phyloP scores from a whole-genome alignment of 129 eudicot genomes.

The Escallonia herrerae region DNA sequence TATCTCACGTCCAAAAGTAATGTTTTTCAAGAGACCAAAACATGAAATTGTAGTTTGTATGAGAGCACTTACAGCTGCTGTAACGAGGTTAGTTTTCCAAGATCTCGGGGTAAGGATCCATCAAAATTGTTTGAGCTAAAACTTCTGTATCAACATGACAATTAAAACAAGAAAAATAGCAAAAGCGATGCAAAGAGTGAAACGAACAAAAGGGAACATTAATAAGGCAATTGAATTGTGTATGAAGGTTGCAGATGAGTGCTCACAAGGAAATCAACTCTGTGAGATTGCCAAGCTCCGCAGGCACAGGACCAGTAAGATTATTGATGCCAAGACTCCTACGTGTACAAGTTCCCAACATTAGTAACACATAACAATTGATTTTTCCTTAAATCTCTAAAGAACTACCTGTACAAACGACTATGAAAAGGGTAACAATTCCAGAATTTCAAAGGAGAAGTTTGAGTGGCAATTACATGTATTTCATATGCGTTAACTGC shows the following conservation, averaged over 20 bases:
- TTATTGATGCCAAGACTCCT: conserved; percentile 76
- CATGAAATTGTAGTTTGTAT: background rate
- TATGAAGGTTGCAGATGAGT: background rate
- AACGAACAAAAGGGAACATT: too few relatives aligned
- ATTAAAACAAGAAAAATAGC: background rate
- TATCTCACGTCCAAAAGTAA: background rate
- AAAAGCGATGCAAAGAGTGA: background rate
- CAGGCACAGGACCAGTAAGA: conserved; percentile 53
- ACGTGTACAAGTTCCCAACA: conserved; percentile 3
- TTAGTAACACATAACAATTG: background rate
- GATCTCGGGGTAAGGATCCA: conserved; percentile 47
- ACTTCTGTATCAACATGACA: conserved; percentile 37
- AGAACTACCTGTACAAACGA: conserved; percentile 1
- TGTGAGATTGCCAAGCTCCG: conserved; percentile 56
- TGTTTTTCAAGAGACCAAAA: too few relatives aligned
- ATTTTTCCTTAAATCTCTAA: background rate
- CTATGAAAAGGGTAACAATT: too few relatives aligned
- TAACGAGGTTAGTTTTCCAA: conserved; percentile 55
- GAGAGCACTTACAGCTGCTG: conserved; percentile 51
- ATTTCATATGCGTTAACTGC: conserved; percentile 48
- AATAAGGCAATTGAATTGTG: background rate
- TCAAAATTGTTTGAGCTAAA: conserved; percentile 54
- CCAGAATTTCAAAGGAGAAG: background rate
- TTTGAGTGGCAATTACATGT: conserved; percentile 34
- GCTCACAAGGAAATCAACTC: conserved; percentile 56